Evolutionary conservation across 1,139 yeast genomes (phyloP), one percentile per base, ranked within the genome.

Genomic region (Suhomyces ambrosiae): DNA sequence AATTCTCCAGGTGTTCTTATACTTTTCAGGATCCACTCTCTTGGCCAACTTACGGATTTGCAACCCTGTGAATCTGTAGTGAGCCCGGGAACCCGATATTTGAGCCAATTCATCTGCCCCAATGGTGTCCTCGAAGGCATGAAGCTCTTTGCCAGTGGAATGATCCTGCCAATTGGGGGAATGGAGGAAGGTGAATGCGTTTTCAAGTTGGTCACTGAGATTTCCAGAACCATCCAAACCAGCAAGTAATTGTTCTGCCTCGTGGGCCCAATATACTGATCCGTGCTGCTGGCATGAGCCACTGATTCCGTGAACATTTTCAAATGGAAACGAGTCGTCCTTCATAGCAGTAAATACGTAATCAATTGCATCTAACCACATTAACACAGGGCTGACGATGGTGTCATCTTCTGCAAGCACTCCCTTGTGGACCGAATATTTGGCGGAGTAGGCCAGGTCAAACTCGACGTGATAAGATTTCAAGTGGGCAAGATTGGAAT

Each of bases 151-250:
- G 7, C 79, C 83, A 0, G 97, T 89, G 17, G 94, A 84, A 53
- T 87, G 95, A 56, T 89, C 97, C 59, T 89, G 97, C 97, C 97
- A 89, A 53, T 89, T 89, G 9, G 96, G 96, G 7, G 95, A 83
- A 39, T 71, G 69, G 5, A 74, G 71, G 53, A 81, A 74, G 1
- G 94, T 68, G 46, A 88, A 80, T 1, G 83, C 81, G 1, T 47
- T 49, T 4, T 35, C 16, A 29, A 82, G 57, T 46, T 76, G 84
- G n/a, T 61, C 67, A n/a, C 63, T 52, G 35, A 82, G 63, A 0
- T 41, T 37, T 0, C 59, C 33, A 3, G 30, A 27, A 2, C 56
- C 35, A 47, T 57, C 39, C 71, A 67, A 32, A 1, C 33, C 41
- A 1, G 42, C 31, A 34, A 87, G 65, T 5, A 69, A 46, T 0